Percentiles rank a stretch among this genome's conserved stretches.
Conservation (phyloP, 192 early-diverging fungal genomes). For the Backusella parvicylindrica region DNA sequence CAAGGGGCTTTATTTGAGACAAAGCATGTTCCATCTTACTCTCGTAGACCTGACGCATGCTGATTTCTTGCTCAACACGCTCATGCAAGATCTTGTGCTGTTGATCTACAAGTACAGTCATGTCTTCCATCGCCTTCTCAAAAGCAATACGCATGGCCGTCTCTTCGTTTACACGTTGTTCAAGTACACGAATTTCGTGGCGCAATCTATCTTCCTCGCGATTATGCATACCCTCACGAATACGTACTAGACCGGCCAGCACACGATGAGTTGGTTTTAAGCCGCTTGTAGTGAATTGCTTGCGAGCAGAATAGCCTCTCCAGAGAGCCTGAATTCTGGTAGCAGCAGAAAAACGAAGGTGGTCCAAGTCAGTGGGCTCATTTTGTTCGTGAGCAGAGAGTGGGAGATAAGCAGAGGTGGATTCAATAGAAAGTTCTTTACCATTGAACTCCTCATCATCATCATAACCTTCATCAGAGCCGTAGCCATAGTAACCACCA, state of each 20-base stretch:
- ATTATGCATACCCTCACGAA: constrained; percentile 8
- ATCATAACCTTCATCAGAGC: constrained; percentile 15
- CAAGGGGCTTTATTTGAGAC: constrained; percentile 20
- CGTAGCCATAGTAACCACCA: neutral
- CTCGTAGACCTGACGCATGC: constrained; percentile 23
- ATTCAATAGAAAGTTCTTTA: constrained; percentile 17
- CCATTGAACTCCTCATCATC: constrained; percentile 13
- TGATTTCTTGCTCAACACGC: constrained; percentile 29
- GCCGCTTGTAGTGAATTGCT: neutral
- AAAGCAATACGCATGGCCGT: constrained; percentile 24
- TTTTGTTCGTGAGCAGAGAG: constrained; percentile 9
- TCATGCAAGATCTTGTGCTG: constrained; percentile 23
- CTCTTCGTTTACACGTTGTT: constrained; percentile 20
- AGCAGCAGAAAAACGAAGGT: constrained; percentile 7
- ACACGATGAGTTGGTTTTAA: constrained; percentile 4
- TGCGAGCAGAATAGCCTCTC: constrained; percentile 9
- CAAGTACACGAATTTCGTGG: neutral
- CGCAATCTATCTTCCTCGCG: neutral
- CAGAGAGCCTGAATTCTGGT: constrained; percentile 15
- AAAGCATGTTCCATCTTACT: constrained; percentile 19
- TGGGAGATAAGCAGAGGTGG: constrained; percentile 25
- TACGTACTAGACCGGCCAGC: constrained; percentile 6
- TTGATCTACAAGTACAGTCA: constrained; percentile 27
- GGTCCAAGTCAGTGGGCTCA: neutral
- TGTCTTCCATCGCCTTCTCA: constrained; percentile 32